Conservation (phyloP, 495 filamentous ascomycete species). For the Podospora pseudoanserina region DNA sequence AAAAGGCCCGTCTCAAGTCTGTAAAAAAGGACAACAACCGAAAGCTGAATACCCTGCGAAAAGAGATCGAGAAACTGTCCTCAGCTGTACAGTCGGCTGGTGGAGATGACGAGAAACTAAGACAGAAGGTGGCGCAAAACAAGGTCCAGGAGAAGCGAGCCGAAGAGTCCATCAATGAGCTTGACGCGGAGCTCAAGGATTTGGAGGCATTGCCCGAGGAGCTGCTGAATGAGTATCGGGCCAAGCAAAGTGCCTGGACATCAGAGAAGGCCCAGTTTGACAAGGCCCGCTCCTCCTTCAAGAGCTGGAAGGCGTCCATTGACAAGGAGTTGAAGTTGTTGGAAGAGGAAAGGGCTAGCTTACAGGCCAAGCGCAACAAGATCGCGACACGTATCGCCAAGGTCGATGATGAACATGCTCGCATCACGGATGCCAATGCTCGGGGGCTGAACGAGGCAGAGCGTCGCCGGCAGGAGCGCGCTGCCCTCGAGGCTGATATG, state of each 20-base stretch:
- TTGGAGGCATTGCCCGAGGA: conserved; percentile 66
- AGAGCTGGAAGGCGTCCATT: conserved; percentile 58
- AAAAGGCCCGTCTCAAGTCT: conserved; percentile 68
- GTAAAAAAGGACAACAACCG: conserved; percentile 76
- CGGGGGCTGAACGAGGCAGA: conserved; percentile 72
- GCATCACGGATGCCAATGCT: conserved; percentile 70
- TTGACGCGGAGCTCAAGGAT: conserved; percentile 63
- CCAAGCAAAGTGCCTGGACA: conserved; percentile 59
- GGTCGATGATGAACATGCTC: conserved; percentile 73
- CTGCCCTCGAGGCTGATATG: conserved; percentile 61
- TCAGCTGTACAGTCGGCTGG: conserved; percentile 66
- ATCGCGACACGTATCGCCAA: conserved; percentile 70
- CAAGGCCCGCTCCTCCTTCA: conserved; percentile 54
- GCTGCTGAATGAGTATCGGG: conserved; percentile 56
- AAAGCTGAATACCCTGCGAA: conserved; percentile 63
- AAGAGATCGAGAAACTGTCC: conserved; percentile 74
- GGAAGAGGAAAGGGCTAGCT: conserved; percentile 61
- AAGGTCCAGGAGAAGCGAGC: conserved; percentile 75
- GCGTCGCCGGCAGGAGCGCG: conserved; percentile 65
- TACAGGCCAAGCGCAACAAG: conserved; percentile 74
- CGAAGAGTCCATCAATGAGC: conserved; percentile 62
- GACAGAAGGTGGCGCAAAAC: conserved; percentile 72
- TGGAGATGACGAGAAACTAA: conserved; percentile 75
- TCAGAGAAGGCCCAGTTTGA: conserved; percentile 62
- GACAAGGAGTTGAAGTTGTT: conserved; percentile 61